phyloP scores from a whole-genome alignment of 257 asterid species.

The Mentha longifolia region DNA sequence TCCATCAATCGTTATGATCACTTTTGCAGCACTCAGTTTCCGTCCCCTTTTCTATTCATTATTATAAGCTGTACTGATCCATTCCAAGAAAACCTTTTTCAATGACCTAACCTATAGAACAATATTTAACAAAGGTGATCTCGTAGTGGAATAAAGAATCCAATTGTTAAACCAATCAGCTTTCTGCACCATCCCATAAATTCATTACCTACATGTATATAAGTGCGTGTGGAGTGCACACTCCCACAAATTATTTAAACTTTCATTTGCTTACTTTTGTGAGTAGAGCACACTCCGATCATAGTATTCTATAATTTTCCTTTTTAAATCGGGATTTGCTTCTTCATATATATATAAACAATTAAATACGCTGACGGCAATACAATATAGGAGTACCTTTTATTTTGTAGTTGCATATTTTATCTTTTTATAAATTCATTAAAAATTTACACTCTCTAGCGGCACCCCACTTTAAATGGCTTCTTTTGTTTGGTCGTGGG shows the following conservation, averaged over 20 bases:
- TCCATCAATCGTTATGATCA: too few species aligned
- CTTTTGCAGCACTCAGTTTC: too few species aligned
- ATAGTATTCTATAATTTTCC: slow-evolving; percentile 33
- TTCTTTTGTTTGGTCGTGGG: too few species aligned
- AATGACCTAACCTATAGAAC: neutral
- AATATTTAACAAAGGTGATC: neutral
- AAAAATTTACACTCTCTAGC: too few species aligned
- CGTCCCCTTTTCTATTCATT: too few species aligned
- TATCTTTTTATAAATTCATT: too few species aligned
- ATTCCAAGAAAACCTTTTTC: neutral
- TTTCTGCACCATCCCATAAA: slow-evolving; percentile 8
- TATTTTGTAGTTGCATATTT: too few species aligned
- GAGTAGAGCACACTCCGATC: slow-evolving; percentile 63
- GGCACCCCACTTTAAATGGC: too few species aligned
- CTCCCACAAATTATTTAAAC: slow-evolving; percentile 42
- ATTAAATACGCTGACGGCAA: too few species aligned
- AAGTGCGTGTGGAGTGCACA: slow-evolving; percentile 59
- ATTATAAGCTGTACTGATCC: neutral
- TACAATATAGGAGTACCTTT: too few species aligned
- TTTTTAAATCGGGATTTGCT: slow-evolving; percentile 37
- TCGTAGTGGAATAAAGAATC: slow-evolving; percentile 22
- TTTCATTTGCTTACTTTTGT: slow-evolving; percentile 18
- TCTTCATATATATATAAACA: neutral
- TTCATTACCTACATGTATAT: neutral
- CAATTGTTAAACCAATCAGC: slow-evolving; percentile 21